Conservation (phyloP, 2,329 filamentous ascomycete species). For the Clonostachys rosea region DNA sequence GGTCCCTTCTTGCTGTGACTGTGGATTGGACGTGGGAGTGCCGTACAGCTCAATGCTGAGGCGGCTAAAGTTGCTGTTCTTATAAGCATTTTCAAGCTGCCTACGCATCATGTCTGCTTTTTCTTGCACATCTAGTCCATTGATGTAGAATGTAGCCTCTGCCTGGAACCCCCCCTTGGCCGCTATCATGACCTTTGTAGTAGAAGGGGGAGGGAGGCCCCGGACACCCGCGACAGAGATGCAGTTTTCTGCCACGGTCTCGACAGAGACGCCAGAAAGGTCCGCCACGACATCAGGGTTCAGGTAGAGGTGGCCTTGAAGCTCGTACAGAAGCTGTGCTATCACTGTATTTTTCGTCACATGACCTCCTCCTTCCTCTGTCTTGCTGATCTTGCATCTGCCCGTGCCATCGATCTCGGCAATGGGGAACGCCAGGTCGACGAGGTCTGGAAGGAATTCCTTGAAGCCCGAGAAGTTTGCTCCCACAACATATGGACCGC, state of each 20-base stretch:
- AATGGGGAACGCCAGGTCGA: slow-evolving; percentile 28
- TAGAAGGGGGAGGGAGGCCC: slow-evolving; percentile 20
- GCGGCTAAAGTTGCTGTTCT: slow-evolving; percentile 23
- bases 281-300: slow-evolving; percentile 37
- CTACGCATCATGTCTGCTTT: slow-evolving; percentile 37
- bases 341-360: slow-evolving; percentile 27
- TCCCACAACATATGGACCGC: slow-evolving; percentile 47
- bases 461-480: slow-evolving; percentile 47
- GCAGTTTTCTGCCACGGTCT: slow-evolving; percentile 27
- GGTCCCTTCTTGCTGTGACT: slow-evolving; percentile 40
- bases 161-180: slow-evolving; percentile 37
- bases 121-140: slow-evolving; percentile 33
- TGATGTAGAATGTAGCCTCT: slow-evolving; percentile 35
- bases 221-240: slow-evolving; percentile 22
- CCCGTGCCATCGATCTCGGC: slow-evolving; percentile 27
- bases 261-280: slow-evolving; percentile 32
- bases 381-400: slow-evolving; percentile 24
- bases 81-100: slow-evolving; percentile 26
- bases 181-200: slow-evolving; percentile 31
- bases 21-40: slow-evolving; percentile 27
- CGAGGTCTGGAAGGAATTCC: slow-evolving; percentile 15
- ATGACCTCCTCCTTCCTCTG: slow-evolving; percentile 23
- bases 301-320: slow-evolving; percentile 36
- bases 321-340: slow-evolving; percentile 36
- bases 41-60: slow-evolving; percentile 28